Evolutionary conservation across 805 yeast species (phyloP), one percentile per base, ranked within the genome.

Genomic region (Vanderwaltozyma verrucispora): DNA sequence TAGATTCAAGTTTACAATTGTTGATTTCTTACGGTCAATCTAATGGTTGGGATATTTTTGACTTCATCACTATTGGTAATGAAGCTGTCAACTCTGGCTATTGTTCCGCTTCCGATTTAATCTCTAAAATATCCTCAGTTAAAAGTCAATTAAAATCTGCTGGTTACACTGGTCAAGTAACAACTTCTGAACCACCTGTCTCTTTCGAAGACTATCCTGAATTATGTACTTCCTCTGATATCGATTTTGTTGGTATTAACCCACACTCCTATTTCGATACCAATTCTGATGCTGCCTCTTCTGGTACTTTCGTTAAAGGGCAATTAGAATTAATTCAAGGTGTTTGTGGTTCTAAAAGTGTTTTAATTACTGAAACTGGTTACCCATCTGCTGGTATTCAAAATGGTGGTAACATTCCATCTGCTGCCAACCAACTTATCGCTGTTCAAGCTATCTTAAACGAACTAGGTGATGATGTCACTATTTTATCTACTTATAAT

Each of bases 141-240:
- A 81, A 77, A 58, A 27, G 68, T 11, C 60, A 61, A 43, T 70
- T 88, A 39, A 53, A 62, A 39, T 60, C 55, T 35, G 88, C 85
- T 20, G 96, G 96, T 28, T 88, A 77, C 63, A 60, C 66, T 9
- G 96, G 96, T 36, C 53, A 63, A 38, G 69, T 87, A 32, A 79
- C 94, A 17, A 87, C 95, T 15, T 75, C 95, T 39, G 96, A 88
- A 59, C 94, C 95, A 38, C 92, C 96, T n/a, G 80, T 72, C 12
- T 62, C 77, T 15, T 87, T 70, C 59, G 71, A 71, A 53, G 55
- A 64, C 35, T 45, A 81, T 55, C 84, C 95, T 3, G 61, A 59
- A 9, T 69, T 88, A 50, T 88, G 96, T 64, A 69, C 76, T 1
- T 59, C 60, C 24, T 73, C 85, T 5, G 83, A 63, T 12, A 74